Conservation (phyloP, 2,329 filamentous ascomycete species). For the Chlorencoelia australis region DNA sequence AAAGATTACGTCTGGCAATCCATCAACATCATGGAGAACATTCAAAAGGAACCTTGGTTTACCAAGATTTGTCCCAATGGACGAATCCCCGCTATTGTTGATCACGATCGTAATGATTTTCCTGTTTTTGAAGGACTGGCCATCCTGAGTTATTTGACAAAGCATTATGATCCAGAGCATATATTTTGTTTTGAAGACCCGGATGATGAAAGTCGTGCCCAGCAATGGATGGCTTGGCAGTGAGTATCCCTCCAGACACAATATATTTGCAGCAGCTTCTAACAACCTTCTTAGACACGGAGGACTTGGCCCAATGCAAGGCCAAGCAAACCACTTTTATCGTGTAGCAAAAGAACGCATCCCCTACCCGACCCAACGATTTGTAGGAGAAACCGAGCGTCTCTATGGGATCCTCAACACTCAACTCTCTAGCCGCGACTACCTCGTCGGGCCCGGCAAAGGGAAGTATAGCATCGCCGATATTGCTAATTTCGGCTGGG, state of each 20-base stretch:
- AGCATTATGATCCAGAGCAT: conserved; percentile 60
- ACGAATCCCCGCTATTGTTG: conserved; percentile 54
- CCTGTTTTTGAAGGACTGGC: conserved; percentile 65
- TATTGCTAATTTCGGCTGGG: conserved; percentile 64
- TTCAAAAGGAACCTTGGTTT: conserved; percentile 60
- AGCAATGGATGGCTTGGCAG: conserved; percentile 60
- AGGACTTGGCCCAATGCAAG: conserved; percentile 5
- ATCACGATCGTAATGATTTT: conserved; percentile 52
- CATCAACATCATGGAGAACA: conserved; percentile 50
- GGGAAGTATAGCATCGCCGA: conserved; percentile 59
- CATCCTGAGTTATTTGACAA: conserved; percentile 64
- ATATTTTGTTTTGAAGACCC: conserved; percentile 52
- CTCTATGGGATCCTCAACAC: conserved; percentile 64
- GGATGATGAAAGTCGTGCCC: conserved; percentile 34
- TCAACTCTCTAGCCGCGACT: conserved; percentile 46
- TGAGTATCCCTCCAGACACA: neutral
- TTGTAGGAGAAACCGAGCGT: conserved; percentile 64
- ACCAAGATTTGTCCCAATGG: conserved; percentile 53
- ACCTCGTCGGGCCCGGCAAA: conserved; percentile 40
- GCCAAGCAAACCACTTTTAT: conserved; percentile 60
- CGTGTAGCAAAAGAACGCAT: conserved; percentile 59
- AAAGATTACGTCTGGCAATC: conserved; percentile 47
- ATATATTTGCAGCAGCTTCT: neutral
- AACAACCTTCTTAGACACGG: conserved; percentile 1
- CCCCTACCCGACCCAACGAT: conserved; percentile 61